Evolutionary conservation across 2,329 filamentous ascomycete genomes (phyloP).

Genomic region (Akanthomyces uredinophilus): DNA sequence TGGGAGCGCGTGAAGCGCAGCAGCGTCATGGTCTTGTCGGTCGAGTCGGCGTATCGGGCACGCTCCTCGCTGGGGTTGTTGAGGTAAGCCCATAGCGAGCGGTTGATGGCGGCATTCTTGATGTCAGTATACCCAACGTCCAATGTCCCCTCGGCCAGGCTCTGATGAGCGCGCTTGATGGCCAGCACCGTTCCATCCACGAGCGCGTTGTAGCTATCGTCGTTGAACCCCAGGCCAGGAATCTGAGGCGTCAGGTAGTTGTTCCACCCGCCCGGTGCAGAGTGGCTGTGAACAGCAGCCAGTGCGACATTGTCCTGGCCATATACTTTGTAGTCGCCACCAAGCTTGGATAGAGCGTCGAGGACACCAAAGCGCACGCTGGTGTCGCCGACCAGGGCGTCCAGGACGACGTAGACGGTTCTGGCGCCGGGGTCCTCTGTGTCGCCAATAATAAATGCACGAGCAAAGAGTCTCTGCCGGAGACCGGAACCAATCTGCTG

Average conservation of each 20-base stretch:
- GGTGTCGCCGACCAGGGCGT: conserved; percentile 79
- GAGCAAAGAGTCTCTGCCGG: conserved; percentile 80
- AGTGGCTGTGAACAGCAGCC: conserved; percentile 88
- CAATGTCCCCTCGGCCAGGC: conserved; percentile 34
- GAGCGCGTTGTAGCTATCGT: conserved; percentile 81
- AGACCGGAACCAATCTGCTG: conserved; percentile 77
- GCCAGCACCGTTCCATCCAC: conserved; percentile 80
- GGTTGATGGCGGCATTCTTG: conserved; percentile 75
- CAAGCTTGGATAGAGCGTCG: conserved; percentile 63
- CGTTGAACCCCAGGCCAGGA: conserved; percentile 78
- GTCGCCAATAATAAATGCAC: conserved; percentile 81
- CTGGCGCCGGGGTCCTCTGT: conserved; percentile 60
- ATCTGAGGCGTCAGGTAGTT: conserved; percentile 93
- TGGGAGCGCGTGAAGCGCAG: conserved; percentile 70
- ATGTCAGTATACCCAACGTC: conserved; percentile 43
- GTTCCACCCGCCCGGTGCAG: conserved; percentile 85
- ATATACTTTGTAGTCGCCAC: conserved; percentile 69
- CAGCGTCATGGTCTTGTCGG: conserved; percentile 62
- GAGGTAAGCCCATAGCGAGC: conserved; percentile 81
- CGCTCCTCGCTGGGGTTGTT: conserved; percentile 77
- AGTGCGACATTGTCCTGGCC: conserved; percentile 77
- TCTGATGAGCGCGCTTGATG: conserved; percentile 69
- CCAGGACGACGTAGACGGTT: conserved; percentile 82
- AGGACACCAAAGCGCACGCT: conserved; percentile 81
- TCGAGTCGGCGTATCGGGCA: conserved; percentile 53